A percentile compares a stretch with the other conserved stretches of the same genome.
Conservation (phyloP, 257 asterid species). For the Gardenia jasminoides region DNA sequence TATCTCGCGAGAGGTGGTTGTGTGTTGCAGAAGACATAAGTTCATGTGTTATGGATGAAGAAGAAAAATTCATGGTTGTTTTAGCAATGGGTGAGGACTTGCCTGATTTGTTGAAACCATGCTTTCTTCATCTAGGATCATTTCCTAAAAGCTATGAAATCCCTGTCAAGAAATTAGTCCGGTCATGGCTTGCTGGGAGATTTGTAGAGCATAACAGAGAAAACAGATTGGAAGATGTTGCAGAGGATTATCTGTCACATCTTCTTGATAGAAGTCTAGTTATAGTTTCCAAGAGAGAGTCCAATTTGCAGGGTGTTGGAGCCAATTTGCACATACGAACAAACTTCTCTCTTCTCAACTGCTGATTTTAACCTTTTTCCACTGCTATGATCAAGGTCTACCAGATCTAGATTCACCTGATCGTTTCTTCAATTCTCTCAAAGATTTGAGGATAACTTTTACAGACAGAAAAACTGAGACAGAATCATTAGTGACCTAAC, state of each 20-base stretch:
- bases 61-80: not conserved
- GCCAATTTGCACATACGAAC: not conserved
- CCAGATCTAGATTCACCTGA: no score
- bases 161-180: not conserved
- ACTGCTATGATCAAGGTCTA: not conserved
- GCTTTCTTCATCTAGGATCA: not conserved
- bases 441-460: no score
- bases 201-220: not conserved
- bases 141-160: not conserved
- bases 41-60: not conserved
- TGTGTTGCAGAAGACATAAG: not conserved
- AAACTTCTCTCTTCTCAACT: not conserved
- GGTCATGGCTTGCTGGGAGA: slow-evolving; percentile 7
- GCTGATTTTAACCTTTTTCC: no score
- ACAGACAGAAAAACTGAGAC: no score
- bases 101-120: not conserved
- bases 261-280: not conserved
- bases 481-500: no score
- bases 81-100: not conserved
- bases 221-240: not conserved
- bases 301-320: not conserved
- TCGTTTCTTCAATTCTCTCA: no score
- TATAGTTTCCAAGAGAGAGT: not conserved
- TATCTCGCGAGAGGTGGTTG: not conserved
- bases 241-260: slow-evolving; percentile 1